phyloP scores from a whole-genome alignment of 192 early-diverging fungal genomes.

The Nowakowskiella sp. region DNA sequence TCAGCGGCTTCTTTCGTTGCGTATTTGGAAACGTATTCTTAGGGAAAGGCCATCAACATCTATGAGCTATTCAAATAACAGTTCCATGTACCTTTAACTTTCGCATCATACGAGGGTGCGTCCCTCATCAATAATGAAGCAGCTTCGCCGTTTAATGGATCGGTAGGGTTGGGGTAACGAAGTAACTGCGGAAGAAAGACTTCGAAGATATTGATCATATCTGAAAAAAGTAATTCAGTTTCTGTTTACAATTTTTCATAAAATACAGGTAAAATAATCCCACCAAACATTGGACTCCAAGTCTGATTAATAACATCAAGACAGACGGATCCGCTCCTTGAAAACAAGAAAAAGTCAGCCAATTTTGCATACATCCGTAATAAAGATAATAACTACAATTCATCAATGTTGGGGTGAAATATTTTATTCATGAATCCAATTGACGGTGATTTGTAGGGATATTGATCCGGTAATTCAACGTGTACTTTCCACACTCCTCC shows the following conservation, averaged over 20 bases:
- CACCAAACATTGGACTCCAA: constrained; percentile 99
- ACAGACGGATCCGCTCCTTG: constrained; percentile 94
- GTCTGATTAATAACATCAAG: constrained; percentile 99
- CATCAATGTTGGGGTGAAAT: constrained; percentile 99
- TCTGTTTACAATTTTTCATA: background rate
- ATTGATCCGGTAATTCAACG: constrained; percentile 97
- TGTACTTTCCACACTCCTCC: constrained; percentile 96
- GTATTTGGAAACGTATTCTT: constrained; percentile 73
- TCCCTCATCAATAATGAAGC: constrained; percentile 97
- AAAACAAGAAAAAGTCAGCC: constrained; percentile 2
- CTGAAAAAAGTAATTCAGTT: constrained; percentile 34
- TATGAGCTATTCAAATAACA: background rate
- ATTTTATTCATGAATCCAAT: constrained; percentile 99
- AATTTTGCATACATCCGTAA: constrained; percentile 5
- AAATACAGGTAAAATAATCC: constrained; percentile 5
- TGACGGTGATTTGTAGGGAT: constrained; percentile 97
- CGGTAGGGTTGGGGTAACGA: constrained; percentile 98
- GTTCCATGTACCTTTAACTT: constrained; percentile 72
- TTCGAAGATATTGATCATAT: constrained; percentile 99
- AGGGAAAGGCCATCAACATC: background rate
- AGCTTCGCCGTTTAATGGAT: constrained; percentile 98
- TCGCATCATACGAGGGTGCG: constrained; percentile 75
- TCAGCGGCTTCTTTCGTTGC: constrained; percentile 84
- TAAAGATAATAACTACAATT: constrained; percentile 54
- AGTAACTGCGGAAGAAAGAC: constrained; percentile 96